These are phyloP conservation scores for Pyrus hybrid DNA, from an alignment of 331 rosid genomes.

Conservation along the genomic window DNA sequence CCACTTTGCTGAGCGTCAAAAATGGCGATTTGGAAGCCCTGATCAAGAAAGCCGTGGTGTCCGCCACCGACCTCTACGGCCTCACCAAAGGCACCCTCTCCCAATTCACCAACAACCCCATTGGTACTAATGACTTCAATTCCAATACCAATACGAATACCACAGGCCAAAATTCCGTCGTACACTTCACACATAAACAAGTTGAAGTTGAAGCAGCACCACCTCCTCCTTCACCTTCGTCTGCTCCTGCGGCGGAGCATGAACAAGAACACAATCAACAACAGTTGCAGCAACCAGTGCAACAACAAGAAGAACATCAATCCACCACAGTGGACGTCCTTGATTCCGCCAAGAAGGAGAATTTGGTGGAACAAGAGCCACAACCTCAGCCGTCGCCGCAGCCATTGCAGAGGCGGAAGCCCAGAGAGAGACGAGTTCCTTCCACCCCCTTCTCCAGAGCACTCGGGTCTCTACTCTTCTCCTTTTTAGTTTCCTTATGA, in stretches of 20 bases:
- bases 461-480: slow-evolving; percentile 40
- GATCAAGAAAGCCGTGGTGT: slow-evolving; percentile 35
- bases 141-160: background rate
- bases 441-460: slow-evolving; percentile 87
- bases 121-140: background rate
- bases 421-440: slow-evolving; percentile 85
- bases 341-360: background rate
- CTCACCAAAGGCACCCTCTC: slow-evolving; percentile 55
- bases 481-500: background rate
- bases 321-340: background rate
- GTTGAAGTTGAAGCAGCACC: background rate
- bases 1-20: slow-evolving; percentile 20
- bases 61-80: slow-evolving; percentile 65
- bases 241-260: background rate
- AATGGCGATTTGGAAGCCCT: slow-evolving; percentile 30
- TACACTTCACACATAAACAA: slow-evolving; percentile 5
- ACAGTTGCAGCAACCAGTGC: background rate
- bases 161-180: background rate
- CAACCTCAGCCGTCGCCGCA: background rate
- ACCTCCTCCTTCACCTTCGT: background rate
- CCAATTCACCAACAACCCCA: slow-evolving; percentile 10
- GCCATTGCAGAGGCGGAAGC: slow-evolving; percentile 46
- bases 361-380: background rate
- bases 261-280: background rate
- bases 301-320: background rate